Evolutionary conservation across 768 basidiomycete species (phyloP).

Genomic region (Fomitopsis pulvina): DNA sequence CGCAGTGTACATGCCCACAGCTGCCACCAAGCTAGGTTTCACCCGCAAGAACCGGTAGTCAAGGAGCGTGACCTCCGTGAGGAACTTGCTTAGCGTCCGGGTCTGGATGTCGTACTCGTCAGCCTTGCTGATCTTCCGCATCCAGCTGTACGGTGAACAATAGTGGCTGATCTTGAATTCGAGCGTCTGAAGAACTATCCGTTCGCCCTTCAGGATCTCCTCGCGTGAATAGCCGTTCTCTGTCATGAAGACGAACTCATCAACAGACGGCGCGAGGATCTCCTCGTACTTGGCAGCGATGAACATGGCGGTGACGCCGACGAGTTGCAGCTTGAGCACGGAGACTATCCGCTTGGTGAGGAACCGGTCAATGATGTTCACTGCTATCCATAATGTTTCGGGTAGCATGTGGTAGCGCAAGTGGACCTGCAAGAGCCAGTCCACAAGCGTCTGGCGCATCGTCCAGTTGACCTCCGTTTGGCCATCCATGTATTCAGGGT

Average conservation of each 20-base stretch:
- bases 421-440: constrained; percentile 98
- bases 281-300: constrained; percentile 99
- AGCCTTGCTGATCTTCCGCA: constrained; percentile 96
- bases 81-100: constrained; percentile 92
- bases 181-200: constrained; percentile 90
- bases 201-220: constrained; percentile 96
- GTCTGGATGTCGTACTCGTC: constrained; percentile 99
- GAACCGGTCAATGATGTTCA: constrained; percentile 88
- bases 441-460: constrained; percentile 95
- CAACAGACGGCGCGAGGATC: constrained; percentile 92
- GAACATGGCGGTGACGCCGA: constrained; percentile 98
- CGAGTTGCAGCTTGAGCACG: constrained; percentile 84
- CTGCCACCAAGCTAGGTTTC: constrained; percentile 91
- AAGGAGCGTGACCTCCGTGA: constrained; percentile 91
- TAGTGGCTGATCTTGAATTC: constrained; percentile 96
- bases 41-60: constrained; percentile 90
- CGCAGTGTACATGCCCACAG: constrained; percentile 96
- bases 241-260: constrained; percentile 99
- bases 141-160: constrained; percentile 99
- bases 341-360: constrained; percentile 67
- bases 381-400: constrained; percentile 97
- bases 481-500: constrained; percentile 86
- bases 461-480: constrained; percentile 90
- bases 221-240: constrained; percentile 91
- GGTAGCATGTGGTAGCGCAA: constrained; percentile 98